Base-by-base conservation (phyloP, 1,284 basidiomycete species). In the Macrocystidia cucumis region DNA sequence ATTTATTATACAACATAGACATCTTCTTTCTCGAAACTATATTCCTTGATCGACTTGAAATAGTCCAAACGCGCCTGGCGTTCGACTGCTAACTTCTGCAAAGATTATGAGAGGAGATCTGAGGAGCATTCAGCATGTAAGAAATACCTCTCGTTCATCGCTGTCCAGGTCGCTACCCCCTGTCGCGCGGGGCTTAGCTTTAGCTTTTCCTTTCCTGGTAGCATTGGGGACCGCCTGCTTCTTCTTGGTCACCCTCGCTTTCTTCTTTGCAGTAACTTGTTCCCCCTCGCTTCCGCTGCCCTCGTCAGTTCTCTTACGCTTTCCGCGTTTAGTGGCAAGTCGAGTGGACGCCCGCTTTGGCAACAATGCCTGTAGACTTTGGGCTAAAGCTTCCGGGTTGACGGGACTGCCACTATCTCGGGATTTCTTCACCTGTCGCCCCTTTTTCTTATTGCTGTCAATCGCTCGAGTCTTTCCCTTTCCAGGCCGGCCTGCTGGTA, bases 61-160 rank as follows among this genome's bases (percentile, higher is more conserved):
- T 75, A 78, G 32, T 72, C 69, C 22, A 73, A 36, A n/a, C 73
- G 65, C 9, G 63, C 71, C 39, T 62, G 59, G n/a, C 69, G 65
- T 28, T 71, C 69, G 20, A 49, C 52, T 32, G 65, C 59, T 42
- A 58, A 60, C 45, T 54, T 61, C 68, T 72, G 43, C 19, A 22
- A 28, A 19, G 29, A 27, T 27, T n/a, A 29, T 12, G 27, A 37
- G 9, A 34, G 36, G 20, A 41, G 32, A 28, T 19, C 17, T 14
- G 25, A 6, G 37, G 24, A 24, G 3, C 14, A 9, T 27, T 29
- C 9, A 29, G 14, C 29, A n/a, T 32, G 17, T 9, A 25, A 12
- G 22, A 52, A 49, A 1, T 38, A 56, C 62, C 51, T 55, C 50
- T 12, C 36, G 24, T 27, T 39, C 38, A 8, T 40, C 35, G 16